Base-by-base conservation (phyloP, 2,329 filamentous ascomycete genomes). In the Diaporthe citri region DNA sequence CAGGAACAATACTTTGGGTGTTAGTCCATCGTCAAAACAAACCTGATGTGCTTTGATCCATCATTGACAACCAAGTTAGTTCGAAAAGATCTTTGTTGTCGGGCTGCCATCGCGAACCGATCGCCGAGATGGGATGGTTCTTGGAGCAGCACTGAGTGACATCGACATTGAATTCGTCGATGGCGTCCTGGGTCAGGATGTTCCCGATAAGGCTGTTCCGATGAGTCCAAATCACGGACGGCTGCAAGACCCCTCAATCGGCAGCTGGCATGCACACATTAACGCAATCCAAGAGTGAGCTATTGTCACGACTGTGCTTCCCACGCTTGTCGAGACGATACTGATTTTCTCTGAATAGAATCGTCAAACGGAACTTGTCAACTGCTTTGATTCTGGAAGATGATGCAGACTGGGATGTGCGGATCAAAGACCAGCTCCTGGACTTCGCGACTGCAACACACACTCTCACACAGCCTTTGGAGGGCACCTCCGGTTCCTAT, bases 71-170 rank as follows among this genome's bases (percentile, higher is more conserved):
- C 34, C 34, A 12, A 15, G 4, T 41, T 34, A 90, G 88, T 90
- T 90, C 76, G 82, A 87, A 46, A 84, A 87, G 71, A 87, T 90
- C 22, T 85, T 90, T 76, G 87, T 88, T 31, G 84, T 90, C 60
- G 88, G 87, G 64, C 83, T 90, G 8, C 86, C 87, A 0, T 83
- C 83, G 17, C 82, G 89, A 5, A 87, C 85, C 25, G 89, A 90
- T 76, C 85, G 88, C 6, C 85, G 87, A 55, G 87, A 90, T 81
- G 83, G 85, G 1, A 85, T 90, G 79, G 82, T 83, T 0, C 81
- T 89, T 8, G 86, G 86, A 3, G 86, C 87, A 3, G 83, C 85
- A 0, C 82, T 88, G 6, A 88, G 82, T 46, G 82, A 83, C n/a
- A 77, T 90, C 5, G 77, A 82, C 0, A 78, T 90, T 28, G 83